Percentiles rank a stretch among this genome's conserved stretches.
Evolutionary conservation across 2,329 filamentous ascomycete species (phyloP).

Genomic region (Xylaria sp.): DNA sequence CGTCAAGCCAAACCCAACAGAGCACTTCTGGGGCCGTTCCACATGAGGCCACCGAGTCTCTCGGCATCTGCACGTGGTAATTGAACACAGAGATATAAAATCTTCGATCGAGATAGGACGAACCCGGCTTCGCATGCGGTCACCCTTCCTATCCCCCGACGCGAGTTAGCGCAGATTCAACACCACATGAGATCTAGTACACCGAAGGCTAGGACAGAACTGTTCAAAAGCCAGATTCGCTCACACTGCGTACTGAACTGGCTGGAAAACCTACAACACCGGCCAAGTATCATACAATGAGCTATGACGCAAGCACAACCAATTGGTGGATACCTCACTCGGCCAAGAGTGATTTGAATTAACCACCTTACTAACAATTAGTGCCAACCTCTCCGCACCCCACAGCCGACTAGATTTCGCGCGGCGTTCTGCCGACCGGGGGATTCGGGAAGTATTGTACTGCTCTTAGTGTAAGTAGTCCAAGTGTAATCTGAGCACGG

Average conservation of each 20-base stretch:
- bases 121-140: conserved; percentile 8
- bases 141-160: neutral
- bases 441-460: neutral
- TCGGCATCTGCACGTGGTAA: conserved; percentile 22
- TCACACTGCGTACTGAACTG: neutral
- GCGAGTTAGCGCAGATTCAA: neutral
- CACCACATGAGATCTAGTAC: neutral
- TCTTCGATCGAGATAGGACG: conserved; percentile 13
- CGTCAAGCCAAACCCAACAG: conserved; percentile 14
- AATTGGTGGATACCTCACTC: neutral
- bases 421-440: conserved; percentile 16
- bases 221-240: neutral
- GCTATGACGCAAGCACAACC: neutral
- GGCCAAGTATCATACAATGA: neutral
- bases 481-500: neutral
- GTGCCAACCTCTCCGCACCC: conserved; percentile 21
- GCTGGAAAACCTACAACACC: neutral
- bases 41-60: neutral
- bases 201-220: neutral
- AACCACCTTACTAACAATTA: neutral
- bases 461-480: neutral
- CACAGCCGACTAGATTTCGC: conserved; percentile 16
- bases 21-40: conserved; percentile 2
- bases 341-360: conserved; percentile 32
- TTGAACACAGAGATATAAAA: conserved; percentile 6